Conservation (phyloP, 306 rosid genomes). For the Cicer bijugum region DNA sequence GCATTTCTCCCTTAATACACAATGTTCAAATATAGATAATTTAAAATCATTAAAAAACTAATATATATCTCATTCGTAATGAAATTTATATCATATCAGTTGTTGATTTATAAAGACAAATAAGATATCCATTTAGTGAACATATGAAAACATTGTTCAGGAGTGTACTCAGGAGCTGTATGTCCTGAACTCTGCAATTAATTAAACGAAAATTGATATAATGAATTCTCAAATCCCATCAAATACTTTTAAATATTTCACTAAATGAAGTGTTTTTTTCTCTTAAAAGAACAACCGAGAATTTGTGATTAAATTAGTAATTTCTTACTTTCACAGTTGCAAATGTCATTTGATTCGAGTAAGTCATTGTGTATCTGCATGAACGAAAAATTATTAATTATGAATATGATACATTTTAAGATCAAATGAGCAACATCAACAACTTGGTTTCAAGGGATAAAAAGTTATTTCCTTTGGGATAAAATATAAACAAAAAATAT, state of each 20-base stretch:
- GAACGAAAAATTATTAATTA: background rate
- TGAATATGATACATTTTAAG: background rate
- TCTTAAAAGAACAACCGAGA: background rate
- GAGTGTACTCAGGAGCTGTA: conserved; percentile 4
- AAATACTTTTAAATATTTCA: background rate
- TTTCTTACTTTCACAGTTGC: conserved; percentile 55
- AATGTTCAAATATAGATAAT: background rate
- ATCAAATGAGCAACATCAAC: background rate
- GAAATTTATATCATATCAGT: background rate
- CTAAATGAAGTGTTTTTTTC: background rate
- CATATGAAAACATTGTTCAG: conserved; percentile 29
- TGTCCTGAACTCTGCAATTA: conserved; percentile 40
- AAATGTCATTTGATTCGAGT: conserved; percentile 54
- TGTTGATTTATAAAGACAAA: background rate
- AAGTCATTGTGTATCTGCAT: conserved; percentile 45
- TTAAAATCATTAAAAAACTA: background rate
- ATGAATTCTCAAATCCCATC: background rate
- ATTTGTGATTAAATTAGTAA: background rate
- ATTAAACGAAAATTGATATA: background rate
- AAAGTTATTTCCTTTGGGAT: too few relatives aligned
- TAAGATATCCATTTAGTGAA: conserved; percentile 37
- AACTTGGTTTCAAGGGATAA: too few relatives aligned
- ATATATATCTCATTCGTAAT: background rate
- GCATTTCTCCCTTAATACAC: background rate
- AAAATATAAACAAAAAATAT: too few relatives aligned